Evolutionary conservation across 2,329 filamentous ascomycete genomes (phyloP), one percentile per base, ranked within the genome.

Genomic region (Neoarthrinium moseri): DNA sequence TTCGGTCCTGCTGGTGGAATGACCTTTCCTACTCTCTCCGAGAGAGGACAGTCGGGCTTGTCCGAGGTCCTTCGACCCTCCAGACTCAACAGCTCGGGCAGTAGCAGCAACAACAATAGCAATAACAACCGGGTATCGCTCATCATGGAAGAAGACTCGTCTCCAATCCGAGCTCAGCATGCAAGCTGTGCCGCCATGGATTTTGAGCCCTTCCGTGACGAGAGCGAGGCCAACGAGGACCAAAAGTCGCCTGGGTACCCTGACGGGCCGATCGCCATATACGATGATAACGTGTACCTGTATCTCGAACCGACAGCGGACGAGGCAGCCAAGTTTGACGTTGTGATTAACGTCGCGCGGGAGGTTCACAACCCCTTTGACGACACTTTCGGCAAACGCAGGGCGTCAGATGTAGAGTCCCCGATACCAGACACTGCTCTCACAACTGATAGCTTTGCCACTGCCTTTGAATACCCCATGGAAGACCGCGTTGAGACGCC

Each of bases 181-280:
- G 80, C 83, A n/a, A 81, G 77, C 48, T 72, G 80, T 45, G 71
- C 72, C 7, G 75, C 74, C 10, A 77, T 79, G 56, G 78, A 81
- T 42, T 73, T 77, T 18, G 82, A 86, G 56, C 76, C 80, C 4
- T 82, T 75, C 53, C 82, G 41, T 21, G 75, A 74, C 41, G 83
- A 87, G 49, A 80, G 80, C n/a, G 81, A 84, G 56, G 85, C 86
- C 53, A 86, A 87, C 56, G 86, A 89, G 62, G 86, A 90, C 56
- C 82, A 87, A 47, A 91, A 91, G 68, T 87, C 87, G 0, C 87
- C 88, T 13, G 87, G 87, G 1, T 95, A 95, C 60, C 89, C 89
- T 0, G 80, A 90, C 53, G 89, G 89, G 0, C 89, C 89, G 1
- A 86, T 92, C 44, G 84, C 87, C 55, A 91, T 95, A 41, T 91